These are phyloP conservation scores for Hirsutella thompsonii DNA, from an alignment of 2,329 filamentous ascomycete genomes.

Conservation along the genomic window DNA sequence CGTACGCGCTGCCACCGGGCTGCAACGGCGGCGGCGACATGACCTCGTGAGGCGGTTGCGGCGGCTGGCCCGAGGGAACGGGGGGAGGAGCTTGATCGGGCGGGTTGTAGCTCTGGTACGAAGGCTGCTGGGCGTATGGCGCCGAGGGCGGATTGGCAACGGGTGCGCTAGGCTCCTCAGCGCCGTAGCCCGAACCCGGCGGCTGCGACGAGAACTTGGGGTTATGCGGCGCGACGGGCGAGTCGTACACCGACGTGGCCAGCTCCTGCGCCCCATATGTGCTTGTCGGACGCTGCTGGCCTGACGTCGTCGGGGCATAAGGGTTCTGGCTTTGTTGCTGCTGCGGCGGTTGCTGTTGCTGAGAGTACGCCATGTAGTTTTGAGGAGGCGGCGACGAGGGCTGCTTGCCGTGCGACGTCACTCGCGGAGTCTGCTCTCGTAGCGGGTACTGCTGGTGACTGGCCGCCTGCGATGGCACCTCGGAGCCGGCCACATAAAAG, in stretches of 20 bases:
- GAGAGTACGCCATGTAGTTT: conserved; percentile 25
- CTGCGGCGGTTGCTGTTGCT: conserved; percentile 9
- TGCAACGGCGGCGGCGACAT: conserved; percentile 25
- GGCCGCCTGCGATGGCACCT: conserved; percentile 30
- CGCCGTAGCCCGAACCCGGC: conserved; percentile 4
- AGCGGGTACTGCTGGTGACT: conserved; percentile 37
- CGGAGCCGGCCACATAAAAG: conserved; percentile 52
- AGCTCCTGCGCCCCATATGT: conserved; percentile 66
- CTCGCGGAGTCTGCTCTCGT: conserved; percentile 35
- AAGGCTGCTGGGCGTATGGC: conserved; percentile 14
- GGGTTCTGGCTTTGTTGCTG: conserved; percentile 10
- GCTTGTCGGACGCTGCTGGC: conserved; percentile 46
- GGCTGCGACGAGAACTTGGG: conserved; percentile 29
- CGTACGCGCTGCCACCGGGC: conserved; percentile 30
- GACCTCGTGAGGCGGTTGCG: conserved; percentile 10
- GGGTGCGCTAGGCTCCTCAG: background rate
- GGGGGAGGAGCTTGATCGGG: conserved; percentile 26
- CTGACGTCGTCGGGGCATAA: conserved; percentile 29
- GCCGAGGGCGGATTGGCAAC: conserved; percentile 13
- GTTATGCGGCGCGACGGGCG: conserved; percentile 47
- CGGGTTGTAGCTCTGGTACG: conserved; percentile 25
- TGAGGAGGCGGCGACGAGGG: conserved; percentile 35
- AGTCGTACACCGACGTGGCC: conserved; percentile 66
- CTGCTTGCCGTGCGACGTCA: conserved; percentile 32
- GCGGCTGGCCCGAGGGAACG: conserved; percentile 22